Conservation (phyloP, 306 rosid genomes). For the Albizia julibrissin region DNA sequence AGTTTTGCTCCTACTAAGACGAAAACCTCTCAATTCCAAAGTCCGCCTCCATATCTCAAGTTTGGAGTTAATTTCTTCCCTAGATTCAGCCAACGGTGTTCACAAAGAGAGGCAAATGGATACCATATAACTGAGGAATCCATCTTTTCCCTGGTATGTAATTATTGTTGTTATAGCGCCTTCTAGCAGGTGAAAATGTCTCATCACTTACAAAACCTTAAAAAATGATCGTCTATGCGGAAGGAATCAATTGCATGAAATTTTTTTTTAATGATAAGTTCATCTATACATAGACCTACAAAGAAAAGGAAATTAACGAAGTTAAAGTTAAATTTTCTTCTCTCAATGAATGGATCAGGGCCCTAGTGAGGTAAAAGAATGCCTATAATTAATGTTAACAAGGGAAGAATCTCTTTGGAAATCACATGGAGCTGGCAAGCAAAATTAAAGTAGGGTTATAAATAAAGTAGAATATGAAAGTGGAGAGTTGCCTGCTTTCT, state of each 20-base stretch:
- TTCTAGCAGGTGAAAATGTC: constrained; percentile 31
- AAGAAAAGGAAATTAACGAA: not conserved
- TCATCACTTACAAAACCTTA: constrained; percentile 36
- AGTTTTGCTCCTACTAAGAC: too few species aligned
- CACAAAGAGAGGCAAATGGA: constrained; percentile 28
- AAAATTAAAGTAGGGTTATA: constrained; percentile 2
- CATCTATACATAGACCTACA: not conserved
- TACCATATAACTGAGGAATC: not conserved
- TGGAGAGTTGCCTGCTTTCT: constrained; percentile 39
- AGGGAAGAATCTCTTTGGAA: constrained; percentile 50
- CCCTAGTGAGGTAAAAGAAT: not conserved
- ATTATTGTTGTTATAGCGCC: constrained; percentile 14
- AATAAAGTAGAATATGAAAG: constrained; percentile 24
- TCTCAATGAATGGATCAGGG: not conserved
- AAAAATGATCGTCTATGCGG: constrained; percentile 37
- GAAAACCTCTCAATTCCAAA: too few species aligned
- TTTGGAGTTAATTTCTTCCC: too few species aligned
- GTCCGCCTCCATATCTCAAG: too few species aligned
- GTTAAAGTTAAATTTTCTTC: not conserved
- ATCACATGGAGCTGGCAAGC: constrained; percentile 32
- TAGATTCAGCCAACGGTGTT: constrained; percentile 30
- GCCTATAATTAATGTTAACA: not conserved
- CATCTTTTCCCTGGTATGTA: constrained; percentile 14
- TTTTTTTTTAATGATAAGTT: constrained; percentile 17
- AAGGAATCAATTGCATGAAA: constrained; percentile 33